Evolutionary conservation across 805 yeast species (phyloP), one percentile per base, ranked within the genome.

Genomic region (Myxozyma udenii): DNA sequence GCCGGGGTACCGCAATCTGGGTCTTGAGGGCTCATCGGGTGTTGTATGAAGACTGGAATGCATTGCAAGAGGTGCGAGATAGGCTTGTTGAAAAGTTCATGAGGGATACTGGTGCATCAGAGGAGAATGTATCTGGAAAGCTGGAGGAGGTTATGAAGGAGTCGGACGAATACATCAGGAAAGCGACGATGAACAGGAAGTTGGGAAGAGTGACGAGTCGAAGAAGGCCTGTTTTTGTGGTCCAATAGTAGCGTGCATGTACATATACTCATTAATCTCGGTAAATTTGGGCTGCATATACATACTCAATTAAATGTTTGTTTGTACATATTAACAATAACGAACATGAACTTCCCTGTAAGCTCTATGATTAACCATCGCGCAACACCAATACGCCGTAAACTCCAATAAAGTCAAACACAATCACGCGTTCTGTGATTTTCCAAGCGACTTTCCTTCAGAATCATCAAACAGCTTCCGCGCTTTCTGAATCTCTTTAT

Each of bases 381-480:
- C n/a, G n/a, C n/a, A n/a, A n/a, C n/a, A n/a, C n/a, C n/a, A n/a
- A n/a, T n/a, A n/a, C n/a, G n/a, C n/a, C n/a, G n/a, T n/a, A n/a
- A n/a, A n/a, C n/a, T n/a, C n/a, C n/a, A n/a, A n/a, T n/a, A n/a
- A n/a, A n/a, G n/a, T n/a, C n/a, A n/a, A n/a, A n/a, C n/a, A n/a
- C n/a, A n/a, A n/a, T n/a, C n/a, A n/a, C n/a, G n/a, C n/a, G n/a
- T n/a, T n/a, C n/a, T n/a, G n/a, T n/a, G n/a, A n/a, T n/a, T n/a
- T n/a, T n/a, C n/a, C n/a, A n/a, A 68, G 48, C 41, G 69, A 61
- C 61, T 71, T 70, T 40, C 74, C 60, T 56, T 83, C 88, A 3
- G 78, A 72, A 53, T 78, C 82, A 59, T 83, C 85, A 61, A 84
- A 83, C 62, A 80, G 78, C 65, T 79, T 81, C 58, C 84, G 76